phyloP scores from a whole-genome alignment of 2,329 filamentous ascomycete genomes.

The Fusarium sp. region DNA sequence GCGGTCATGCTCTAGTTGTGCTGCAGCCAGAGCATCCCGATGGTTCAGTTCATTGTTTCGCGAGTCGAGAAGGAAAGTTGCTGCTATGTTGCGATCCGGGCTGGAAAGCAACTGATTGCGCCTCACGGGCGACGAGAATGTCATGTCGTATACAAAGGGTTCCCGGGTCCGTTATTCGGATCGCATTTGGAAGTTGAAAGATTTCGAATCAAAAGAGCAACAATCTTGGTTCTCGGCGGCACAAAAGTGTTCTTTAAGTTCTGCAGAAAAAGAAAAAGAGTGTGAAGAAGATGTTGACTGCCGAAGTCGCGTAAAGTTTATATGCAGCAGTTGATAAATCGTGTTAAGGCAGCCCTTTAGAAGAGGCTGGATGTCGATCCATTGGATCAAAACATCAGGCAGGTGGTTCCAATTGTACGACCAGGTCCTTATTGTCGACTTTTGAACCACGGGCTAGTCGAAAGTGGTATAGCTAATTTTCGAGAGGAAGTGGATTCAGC shows the following conservation, averaged over 20 bases:
- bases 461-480: not conserved
- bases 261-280: not conserved
- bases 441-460: not conserved
- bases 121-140: constrained; percentile 55
- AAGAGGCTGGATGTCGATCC: constrained; percentile 35
- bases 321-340: constrained; percentile 21
- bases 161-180: constrained; percentile 30
- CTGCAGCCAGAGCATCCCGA: constrained; percentile 71
- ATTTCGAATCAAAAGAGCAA: not conserved
- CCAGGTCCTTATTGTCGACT: constrained; percentile 6
- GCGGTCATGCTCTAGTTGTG: constrained; percentile 72
- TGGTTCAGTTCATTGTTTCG: constrained; percentile 72
- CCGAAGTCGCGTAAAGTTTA: constrained; percentile 6
- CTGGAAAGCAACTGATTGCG: constrained; percentile 53
- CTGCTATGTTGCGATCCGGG: constrained; percentile 59
- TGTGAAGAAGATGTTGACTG: not conserved
- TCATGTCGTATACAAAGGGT: constrained; percentile 47
- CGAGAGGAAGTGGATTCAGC: not conserved
- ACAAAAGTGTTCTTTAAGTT: not conserved
- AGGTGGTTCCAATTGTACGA: constrained; percentile 14
- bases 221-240: not conserved
- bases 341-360: constrained; percentile 35
- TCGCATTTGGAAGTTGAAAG: constrained; percentile 28
- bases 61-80: constrained; percentile 69
- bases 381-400: constrained; percentile 20